A percentile compares a stretch with the other conserved stretches of the same genome.
Evolutionary conservation across 1,284 basidiomycete genomes (phyloP).

Genomic region (Meira miltonrushii): DNA sequence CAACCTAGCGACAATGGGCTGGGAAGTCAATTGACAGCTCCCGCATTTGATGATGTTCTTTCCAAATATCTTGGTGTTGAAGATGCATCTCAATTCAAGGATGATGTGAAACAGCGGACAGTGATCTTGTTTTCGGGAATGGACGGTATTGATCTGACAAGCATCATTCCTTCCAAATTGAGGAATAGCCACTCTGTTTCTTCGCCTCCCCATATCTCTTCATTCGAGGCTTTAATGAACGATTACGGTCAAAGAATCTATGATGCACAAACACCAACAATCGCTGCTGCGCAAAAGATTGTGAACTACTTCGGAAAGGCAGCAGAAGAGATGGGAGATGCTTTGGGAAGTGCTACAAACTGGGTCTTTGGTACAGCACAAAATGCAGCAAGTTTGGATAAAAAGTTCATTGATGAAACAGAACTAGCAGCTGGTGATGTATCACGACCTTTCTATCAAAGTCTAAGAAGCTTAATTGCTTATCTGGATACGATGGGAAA

Average conservation of each 20-base stretch:
- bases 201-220: slow-evolving; percentile 15
- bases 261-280: slow-evolving; percentile 18
- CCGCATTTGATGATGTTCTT: too few species aligned
- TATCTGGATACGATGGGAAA: slow-evolving; percentile 7
- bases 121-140: slow-evolving; percentile 29
- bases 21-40: too few species aligned
- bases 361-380: slow-evolving; percentile 16
- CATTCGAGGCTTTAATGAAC: slow-evolving; percentile 30
- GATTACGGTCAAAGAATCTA: slow-evolving; percentile 21
- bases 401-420: neutral
- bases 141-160: slow-evolving; percentile 22
- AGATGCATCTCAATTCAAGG: too few species aligned
- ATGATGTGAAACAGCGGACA: too few species aligned
- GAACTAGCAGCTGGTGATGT: slow-evolving; percentile 9
- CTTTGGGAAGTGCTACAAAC: neutral
- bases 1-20: too few species aligned
- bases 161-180: slow-evolving; percentile 21
- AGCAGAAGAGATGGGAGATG: slow-evolving; percentile 22
- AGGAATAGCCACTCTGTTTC: slow-evolving; percentile 25
- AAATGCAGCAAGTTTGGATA: neutral
- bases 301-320: slow-evolving; percentile 8
- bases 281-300: slow-evolving; percentile 23
- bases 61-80: too few species aligned
- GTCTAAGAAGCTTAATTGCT: slow-evolving; percentile 23
- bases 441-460: slow-evolving; percentile 21